Percentiles rank a stretch among this genome's conserved stretches.
These are phyloP conservation scores for Neofusicoccum umdonicola DNA, from an alignment of 2,329 filamentous ascomycete genomes.

Conservation along the genomic window DNA sequence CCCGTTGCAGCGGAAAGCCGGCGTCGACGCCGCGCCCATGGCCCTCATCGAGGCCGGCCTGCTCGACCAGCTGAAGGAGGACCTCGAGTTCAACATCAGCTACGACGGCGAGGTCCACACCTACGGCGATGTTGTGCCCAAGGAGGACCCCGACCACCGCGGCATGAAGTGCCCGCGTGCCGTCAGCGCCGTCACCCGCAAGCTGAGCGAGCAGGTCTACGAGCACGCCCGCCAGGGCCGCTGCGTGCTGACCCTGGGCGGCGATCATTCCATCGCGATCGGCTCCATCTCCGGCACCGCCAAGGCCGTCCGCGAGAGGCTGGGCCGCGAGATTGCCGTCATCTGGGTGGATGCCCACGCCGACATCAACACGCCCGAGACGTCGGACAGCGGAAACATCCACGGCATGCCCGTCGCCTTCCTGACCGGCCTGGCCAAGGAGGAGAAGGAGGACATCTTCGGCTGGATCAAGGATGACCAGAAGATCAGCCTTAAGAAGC, in stretches of 20 bases:
- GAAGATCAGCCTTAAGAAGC: slow-evolving; percentile 69
- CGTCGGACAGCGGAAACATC: slow-evolving; percentile 84
- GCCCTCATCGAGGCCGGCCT: slow-evolving; percentile 88
- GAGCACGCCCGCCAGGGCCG: slow-evolving; percentile 77
- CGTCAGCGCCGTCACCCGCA: slow-evolving; percentile 79
- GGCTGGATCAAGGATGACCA: slow-evolving; percentile 82
- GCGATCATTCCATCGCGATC: slow-evolving; percentile 95
- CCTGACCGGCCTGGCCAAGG: slow-evolving; percentile 77
- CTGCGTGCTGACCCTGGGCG: slow-evolving; percentile 88
- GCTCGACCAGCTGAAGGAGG: slow-evolving; percentile 75
- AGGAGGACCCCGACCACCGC: slow-evolving; percentile 73
- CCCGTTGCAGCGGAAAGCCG: slow-evolving; percentile 71
- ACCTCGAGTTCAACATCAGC: slow-evolving; percentile 84
- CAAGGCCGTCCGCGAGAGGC: slow-evolving; percentile 78
- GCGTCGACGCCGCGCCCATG: slow-evolving; percentile 85
- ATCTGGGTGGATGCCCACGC: slow-evolving; percentile 99
- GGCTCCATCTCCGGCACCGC: slow-evolving; percentile 87
- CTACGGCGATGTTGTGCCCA: slow-evolving; percentile 73
- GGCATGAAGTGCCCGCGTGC: slow-evolving; percentile 91
- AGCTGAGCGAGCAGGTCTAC: slow-evolving; percentile 82
- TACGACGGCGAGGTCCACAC: slow-evolving; percentile 80
- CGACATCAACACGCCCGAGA: slow-evolving; percentile 96
- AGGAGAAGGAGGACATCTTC: slow-evolving; percentile 75
- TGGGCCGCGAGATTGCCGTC: slow-evolving; percentile 81
- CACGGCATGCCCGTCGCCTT: slow-evolving; percentile 98